phyloP scores from a whole-genome alignment of 345 rosid species.

The Salix udensis region DNA sequence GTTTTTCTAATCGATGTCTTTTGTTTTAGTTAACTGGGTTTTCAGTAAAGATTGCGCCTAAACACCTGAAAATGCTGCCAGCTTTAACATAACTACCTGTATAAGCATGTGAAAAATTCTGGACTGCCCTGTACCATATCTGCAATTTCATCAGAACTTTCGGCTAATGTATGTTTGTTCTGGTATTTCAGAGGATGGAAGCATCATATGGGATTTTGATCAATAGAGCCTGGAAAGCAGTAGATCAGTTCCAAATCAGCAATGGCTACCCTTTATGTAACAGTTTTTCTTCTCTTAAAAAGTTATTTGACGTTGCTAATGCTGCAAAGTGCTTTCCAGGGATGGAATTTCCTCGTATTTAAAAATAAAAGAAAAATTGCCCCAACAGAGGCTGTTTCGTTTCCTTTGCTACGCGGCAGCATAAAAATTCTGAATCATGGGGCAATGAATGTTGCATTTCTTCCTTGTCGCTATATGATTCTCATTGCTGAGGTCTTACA shows the following conservation, averaged over 20 bases:
- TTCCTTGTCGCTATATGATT: neutral
- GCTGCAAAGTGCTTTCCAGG: no score
- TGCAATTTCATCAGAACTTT: neutral
- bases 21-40: neutral
- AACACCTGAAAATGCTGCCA: neutral
- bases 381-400: neutral
- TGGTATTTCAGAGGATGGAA: slow-evolving; percentile 52
- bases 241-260: neutral
- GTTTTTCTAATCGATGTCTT: neutral
- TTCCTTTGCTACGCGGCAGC: neutral
- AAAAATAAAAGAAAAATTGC: no score
- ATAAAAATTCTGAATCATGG: neutral
- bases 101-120: neutral
- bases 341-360: no score
- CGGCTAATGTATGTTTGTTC: neutral
- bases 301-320: no score
- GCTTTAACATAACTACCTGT: neutral
- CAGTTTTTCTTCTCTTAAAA: no score
- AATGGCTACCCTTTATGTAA: no score
- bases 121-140: no score
- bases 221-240: slow-evolving; percentile 22
- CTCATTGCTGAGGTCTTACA: no score
- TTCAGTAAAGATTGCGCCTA: no score
- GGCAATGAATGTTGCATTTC: neutral
- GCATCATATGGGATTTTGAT: slow-evolving; percentile 55